These are phyloP conservation scores for Chytriomyces hyalinus DNA, from an alignment of 192 early-diverging fungal species.

Conservation along the genomic window DNA sequence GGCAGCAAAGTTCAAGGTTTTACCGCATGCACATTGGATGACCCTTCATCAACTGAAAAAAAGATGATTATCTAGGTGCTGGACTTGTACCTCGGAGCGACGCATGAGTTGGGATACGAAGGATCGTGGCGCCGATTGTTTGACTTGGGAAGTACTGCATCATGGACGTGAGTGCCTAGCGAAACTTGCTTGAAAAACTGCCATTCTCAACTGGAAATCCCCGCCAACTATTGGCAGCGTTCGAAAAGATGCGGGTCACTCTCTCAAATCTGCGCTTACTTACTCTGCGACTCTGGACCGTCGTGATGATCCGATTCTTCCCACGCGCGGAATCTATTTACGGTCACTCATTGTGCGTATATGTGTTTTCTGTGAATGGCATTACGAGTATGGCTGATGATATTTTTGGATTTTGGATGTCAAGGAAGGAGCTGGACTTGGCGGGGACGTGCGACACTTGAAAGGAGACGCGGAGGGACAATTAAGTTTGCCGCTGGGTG, in stretches of 20 bases:
- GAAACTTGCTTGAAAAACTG: background rate
- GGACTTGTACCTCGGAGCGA: conserved; percentile 35
- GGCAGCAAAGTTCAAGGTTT: conserved; percentile 25
- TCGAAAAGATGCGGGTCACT: conserved; percentile 80
- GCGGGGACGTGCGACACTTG: conserved; percentile 78
- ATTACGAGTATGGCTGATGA: conserved; percentile 36
- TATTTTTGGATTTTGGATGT: conserved; percentile 30
- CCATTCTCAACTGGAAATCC: conserved; percentile 14
- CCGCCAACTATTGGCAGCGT: conserved; percentile 52
- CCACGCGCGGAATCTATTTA: conserved; percentile 67
- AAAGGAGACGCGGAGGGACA: conserved; percentile 77
- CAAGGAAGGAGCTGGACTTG: conserved; percentile 80
- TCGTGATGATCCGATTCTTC: conserved; percentile 79
- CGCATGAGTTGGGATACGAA: conserved; percentile 73
- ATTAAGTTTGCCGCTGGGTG: conserved; percentile 55
- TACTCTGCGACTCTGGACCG: conserved; percentile 72
- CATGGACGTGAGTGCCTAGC: conserved; percentile 38
- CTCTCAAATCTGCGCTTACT: conserved; percentile 78
- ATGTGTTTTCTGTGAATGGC: background rate
- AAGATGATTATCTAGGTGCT: conserved; percentile 26
- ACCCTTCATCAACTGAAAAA: background rate
- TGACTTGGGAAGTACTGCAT: conserved; percentile 55
- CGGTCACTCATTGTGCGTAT: background rate
- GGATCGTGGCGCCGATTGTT: conserved; percentile 79
- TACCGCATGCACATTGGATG: background rate